Evolutionary conservation across 257 asterid genomes (phyloP), one percentile per base, ranked within the genome.

Genomic region (Mitragyna speciosa): DNA sequence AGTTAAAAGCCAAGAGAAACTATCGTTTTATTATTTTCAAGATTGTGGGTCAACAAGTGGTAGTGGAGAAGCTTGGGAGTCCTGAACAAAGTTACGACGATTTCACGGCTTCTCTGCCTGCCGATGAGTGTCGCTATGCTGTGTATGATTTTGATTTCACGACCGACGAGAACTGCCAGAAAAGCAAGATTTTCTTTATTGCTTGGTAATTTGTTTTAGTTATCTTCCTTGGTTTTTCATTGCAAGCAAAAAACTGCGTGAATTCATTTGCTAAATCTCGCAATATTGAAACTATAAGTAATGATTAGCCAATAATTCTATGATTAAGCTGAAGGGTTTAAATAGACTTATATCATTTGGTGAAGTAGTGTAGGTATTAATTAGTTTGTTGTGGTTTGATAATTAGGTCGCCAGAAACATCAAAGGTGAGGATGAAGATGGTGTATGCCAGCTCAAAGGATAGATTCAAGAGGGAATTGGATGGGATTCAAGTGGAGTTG

Each of bases 361-460:
- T 5, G 26, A 0, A 1, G 48, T 68, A 2, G 39, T 76, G 20
- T 26, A 28, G 36, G 12, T 11, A 26, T 3, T 36, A 41, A 39
- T 43, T 28, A 20, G 26, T 76, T 28, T n/a, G 6, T 43, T 61
- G 11, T 31, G 28, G 16, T 1, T 4, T 48, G 51, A 19, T 10
- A 70, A 72, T 72, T 51, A 94, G 97, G 98, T 89, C 97, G 30
- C 97, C 97, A 0, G 98, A 94, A 9, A 63, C 86, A 33, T 81
- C 97, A 52, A 89, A 54, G 63, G 98, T 92, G 89, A 92, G 98
- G 83, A 92, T 89, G 95, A 93, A 93, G 91, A 93, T 92, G 98
- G 91, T 93, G 68, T 92, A 92, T 33, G 98, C 98, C 0, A 93
- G 97, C 89, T 90, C 97, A 3, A 93, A 91, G 84, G 97, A 93